Evolutionary conservation across 345 rosid genomes (phyloP), one percentile per base, ranked within the genome.

Genomic region (Boechera retrofracta): DNA sequence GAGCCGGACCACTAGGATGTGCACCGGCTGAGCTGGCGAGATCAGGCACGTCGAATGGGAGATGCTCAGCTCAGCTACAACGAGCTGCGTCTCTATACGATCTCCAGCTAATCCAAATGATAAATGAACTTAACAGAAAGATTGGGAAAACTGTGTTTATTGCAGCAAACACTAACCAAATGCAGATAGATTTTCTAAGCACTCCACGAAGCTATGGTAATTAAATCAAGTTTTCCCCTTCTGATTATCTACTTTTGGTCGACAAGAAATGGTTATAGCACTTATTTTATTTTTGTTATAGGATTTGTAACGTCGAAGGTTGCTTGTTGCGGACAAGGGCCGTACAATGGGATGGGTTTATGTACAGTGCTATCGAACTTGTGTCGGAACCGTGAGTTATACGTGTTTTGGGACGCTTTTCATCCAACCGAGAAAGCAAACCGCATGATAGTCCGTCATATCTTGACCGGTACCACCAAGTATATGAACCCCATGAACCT

Each of bases 291-390:
- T 18, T 51, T 64, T 11, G 4, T 71, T 71, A 21, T 85, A 94
- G 98, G 99, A 68, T 95, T 92, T 79, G 71, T 45, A 7, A 88
- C 94, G 28, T 85, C 99, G 1, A 85, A 91, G 71, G 58, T 85
- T 31, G 99, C 99, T 10, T 95, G 99, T 36, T 95, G 99, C 32
- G 98, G 98, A 3, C 99, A 95, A 82, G 99, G 99, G 15, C 97
- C 87, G 0, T 88, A 80, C 67, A 95, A 95, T 80, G 98, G 98
- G 44, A 67, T 92, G 2, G 97, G 98, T 41, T 77, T 92, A 15
- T 95, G 99, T 83, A 92, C 97, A 0, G 3, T 47, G n/a, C 61
- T 80, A 16, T 95, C 98, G 29, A 92, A 87, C 78, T 69, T 95
- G 81, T 95, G 99, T 78, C 83, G 83, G 0, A 86, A 92, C 80